phyloP scores from a whole-genome alignment of 306 rosid species.

The Medicago lupulina region DNA sequence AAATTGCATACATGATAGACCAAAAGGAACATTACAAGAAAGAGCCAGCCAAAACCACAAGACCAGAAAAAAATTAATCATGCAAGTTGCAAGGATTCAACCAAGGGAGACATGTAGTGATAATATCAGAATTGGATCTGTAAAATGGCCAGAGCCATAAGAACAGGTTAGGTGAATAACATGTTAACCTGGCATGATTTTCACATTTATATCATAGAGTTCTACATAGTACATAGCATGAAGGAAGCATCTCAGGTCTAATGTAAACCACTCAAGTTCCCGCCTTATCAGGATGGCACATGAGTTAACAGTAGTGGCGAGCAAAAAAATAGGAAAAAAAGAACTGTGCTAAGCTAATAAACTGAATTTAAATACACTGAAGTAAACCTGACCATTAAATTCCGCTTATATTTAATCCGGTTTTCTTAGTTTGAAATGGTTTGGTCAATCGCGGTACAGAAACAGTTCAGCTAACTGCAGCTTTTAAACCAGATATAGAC shows the following conservation, averaged over 20 bases:
- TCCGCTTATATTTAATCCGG: background rate
- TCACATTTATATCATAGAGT: slow-evolving; percentile 18
- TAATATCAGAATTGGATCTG: background rate
- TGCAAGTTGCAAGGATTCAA: slow-evolving; percentile 29
- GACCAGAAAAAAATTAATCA: background rate
- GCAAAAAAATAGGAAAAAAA: no score
- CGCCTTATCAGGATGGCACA: background rate
- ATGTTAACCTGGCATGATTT: slow-evolving; percentile 24
- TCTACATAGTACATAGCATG: slow-evolving; percentile 12
- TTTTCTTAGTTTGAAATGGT: slow-evolving; percentile 27
- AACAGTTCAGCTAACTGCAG: background rate
- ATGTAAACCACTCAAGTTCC: slow-evolving; percentile 22
- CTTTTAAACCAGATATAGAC: background rate
- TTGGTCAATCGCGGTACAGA: background rate
- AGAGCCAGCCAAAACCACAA: slow-evolving; percentile 28
- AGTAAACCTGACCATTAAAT: background rate
- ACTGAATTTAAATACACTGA: background rate
- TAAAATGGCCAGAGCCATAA: slow-evolving; percentile 5
- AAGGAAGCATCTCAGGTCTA: background rate
- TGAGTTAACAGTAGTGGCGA: background rate
- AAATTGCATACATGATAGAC: slow-evolving; percentile 19
- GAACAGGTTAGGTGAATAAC: slow-evolving; percentile 3
- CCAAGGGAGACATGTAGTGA: slow-evolving; percentile 15
- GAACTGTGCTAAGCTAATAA: background rate
- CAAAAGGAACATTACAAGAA: slow-evolving; percentile 27